Evolutionary conservation across 306 rosid genomes (phyloP).

Genomic region (Herpetospermum pedunculosum): DNA sequence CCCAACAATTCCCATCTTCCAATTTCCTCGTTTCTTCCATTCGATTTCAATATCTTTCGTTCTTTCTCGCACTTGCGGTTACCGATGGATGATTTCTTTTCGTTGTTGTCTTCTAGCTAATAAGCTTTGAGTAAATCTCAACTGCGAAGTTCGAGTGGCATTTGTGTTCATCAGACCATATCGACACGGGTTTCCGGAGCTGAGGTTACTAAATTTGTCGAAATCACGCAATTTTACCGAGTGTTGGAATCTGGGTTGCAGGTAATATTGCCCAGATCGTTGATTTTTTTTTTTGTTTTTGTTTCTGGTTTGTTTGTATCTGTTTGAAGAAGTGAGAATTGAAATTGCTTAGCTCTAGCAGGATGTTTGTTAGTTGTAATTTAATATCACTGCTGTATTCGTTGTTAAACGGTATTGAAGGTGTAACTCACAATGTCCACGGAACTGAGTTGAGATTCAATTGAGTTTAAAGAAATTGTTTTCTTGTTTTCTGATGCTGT

Average conservation of each 20-base stretch:
- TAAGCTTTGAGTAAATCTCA: neutral
- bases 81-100: neutral
- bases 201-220: constrained; percentile 38
- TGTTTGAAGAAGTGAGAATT: constrained; percentile 15
- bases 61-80: neutral
- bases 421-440: constrained; percentile 3
- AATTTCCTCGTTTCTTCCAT: constrained; percentile 8
- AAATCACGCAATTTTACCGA: constrained; percentile 20
- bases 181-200: neutral
- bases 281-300: constrained; percentile 1
- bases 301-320: constrained; percentile 5
- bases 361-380: constrained; percentile 9
- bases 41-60: neutral
- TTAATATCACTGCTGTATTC: constrained; percentile 7
- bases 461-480: neutral
- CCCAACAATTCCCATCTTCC: constrained; percentile 11
- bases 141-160: neutral
- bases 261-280: constrained; percentile 48
- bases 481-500: neutral
- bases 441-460: constrained; percentile 22
- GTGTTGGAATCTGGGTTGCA: constrained; percentile 38
- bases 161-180: neutral
- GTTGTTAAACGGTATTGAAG: neutral
- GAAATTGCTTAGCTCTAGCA: constrained; percentile 13
- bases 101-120: neutral